Conservation (phyloP, 768 basidiomycete species). For the Boletus reticuloceps region DNA sequence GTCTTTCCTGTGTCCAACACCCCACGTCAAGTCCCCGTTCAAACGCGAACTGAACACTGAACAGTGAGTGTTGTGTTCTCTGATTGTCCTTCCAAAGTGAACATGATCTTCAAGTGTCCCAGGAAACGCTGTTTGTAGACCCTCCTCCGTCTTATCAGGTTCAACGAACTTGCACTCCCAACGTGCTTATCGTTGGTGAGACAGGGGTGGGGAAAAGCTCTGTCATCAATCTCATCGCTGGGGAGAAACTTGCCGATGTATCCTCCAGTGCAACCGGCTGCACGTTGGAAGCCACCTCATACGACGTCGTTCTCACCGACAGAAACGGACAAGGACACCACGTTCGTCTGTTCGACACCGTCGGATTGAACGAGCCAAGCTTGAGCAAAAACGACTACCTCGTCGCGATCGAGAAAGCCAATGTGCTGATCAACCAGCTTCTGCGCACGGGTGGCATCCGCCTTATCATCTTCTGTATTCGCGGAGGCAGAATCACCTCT, state of each 20-base stretch:
- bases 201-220: slow-evolving; percentile 38
- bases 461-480: slow-evolving; percentile 33
- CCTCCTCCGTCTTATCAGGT: slow-evolving; percentile 5
- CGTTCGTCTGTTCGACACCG: slow-evolving; percentile 31
- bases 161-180: slow-evolving; percentile 25
- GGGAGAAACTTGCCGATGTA: slow-evolving; percentile 21
- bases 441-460: slow-evolving; percentile 24
- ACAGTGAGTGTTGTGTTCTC: slow-evolving; percentile 8
- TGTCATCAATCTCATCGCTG: slow-evolving; percentile 39
- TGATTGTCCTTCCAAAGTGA: background rate
- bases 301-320: slow-evolving; percentile 22
- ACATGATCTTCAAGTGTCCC: slow-evolving; percentile 2
- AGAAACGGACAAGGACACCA: background rate
- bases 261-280: slow-evolving; percentile 31
- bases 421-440: slow-evolving; percentile 32
- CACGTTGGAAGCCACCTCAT: slow-evolving; percentile 30
- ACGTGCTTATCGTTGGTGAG: slow-evolving; percentile 35
- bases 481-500: slow-evolving; percentile 29
- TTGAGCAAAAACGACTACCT: slow-evolving; percentile 19
- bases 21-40: background rate
- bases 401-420: slow-evolving; percentile 27
- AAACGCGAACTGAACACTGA: background rate
- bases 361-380: slow-evolving; percentile 29
- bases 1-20: background rate
- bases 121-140: background rate